Base-by-base conservation (phyloP, 2,329 filamentous ascomycete species). In the Exophiala sp. region DNA sequence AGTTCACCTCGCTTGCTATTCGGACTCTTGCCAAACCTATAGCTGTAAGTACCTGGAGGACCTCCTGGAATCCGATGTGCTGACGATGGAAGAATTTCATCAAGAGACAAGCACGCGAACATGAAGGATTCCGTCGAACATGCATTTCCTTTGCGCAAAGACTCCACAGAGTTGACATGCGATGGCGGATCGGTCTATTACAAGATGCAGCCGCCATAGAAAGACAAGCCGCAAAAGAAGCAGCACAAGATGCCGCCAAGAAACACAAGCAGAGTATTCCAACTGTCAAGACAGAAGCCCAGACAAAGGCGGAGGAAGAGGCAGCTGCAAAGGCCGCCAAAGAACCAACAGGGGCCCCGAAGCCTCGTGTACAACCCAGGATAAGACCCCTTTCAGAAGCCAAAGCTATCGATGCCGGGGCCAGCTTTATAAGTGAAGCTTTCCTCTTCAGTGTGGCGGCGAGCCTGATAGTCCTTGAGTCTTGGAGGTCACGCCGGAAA, bases 1-100 rank as follows among this genome's bases (percentile, higher is more conserved):
- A 85, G 64, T 75, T 85, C 58, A 78, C 78, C 24, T 83, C 81
- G 18, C 71, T 85, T 41, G 75, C 73, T 34, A 79, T 85, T 52
- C 74, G 81, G 52, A 85, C 82, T 1, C 69, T 83, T 22, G 82
- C 82, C 11, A 85, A 85, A 63, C 82, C 82, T 1, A 80, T 85
- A 62, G 81, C 80, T 57, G 82, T 84, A 73, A 60, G 75, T 67
- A 41, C 1, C 13, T 24, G 24, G 32, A 16, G 16, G 14, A 29
- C 32, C 13, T 22, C 39, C n/a, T n/a, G 37, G 2, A 16, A 37
- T 43, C 27, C 44, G 23, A 18, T n/a, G 9, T 44, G 35, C 48
- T 43, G 21, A 54, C 43, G 13, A 22, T 13, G 54, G 16, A 63
- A 85, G 82, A 84, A 81, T 61, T 74, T 74, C 64, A 83, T 86